Percentiles rank a stretch among this genome's conserved stretches.
Conservation (phyloP, 2,329 filamentous ascomycete genomes). For the Reticulascus tulasneorum region DNA sequence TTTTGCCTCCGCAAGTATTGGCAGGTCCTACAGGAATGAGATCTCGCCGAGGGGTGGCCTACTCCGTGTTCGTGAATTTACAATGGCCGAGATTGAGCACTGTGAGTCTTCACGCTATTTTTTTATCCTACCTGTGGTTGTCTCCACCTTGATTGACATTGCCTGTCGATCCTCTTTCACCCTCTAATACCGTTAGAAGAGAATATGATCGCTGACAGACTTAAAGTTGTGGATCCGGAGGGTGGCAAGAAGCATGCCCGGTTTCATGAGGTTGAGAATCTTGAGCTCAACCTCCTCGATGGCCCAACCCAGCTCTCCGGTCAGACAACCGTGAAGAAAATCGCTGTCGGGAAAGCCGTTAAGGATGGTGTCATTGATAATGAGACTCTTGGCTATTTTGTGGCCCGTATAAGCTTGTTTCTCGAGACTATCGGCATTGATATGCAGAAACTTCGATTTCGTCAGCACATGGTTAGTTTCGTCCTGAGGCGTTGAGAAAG, state of each 20-base stretch:
- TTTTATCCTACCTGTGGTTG: no score
- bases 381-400: constrained; percentile 96
- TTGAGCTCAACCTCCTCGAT: constrained; percentile 81
- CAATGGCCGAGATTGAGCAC: constrained; percentile 99
- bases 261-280: constrained; percentile 78
- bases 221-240: constrained; percentile 89
- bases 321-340: constrained; percentile 68
- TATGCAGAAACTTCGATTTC: constrained; percentile 83
- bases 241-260: constrained; percentile 91
- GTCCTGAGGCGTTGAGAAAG: no score
- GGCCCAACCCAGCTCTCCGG: constrained; percentile 82
- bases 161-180: no score
- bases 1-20: constrained; percentile 94
- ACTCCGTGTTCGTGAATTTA: constrained; percentile 89
- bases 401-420: constrained; percentile 90
- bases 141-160: no score
- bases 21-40: constrained; percentile 97
- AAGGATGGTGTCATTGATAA: constrained; percentile 83
- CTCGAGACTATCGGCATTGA: constrained; percentile 85
- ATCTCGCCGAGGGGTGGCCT: constrained; percentile 92
- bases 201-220: no score
- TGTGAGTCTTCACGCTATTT: no score
- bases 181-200: no score
- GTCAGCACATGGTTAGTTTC: constrained; percentile 99
- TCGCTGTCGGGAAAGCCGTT: constrained; percentile 84